Percentiles rank a stretch among this genome's conserved stretches.
Evolutionary conservation across 2,329 filamentous ascomycete genomes (phyloP).

Genomic region (Tolypocladium tropicale): DNA sequence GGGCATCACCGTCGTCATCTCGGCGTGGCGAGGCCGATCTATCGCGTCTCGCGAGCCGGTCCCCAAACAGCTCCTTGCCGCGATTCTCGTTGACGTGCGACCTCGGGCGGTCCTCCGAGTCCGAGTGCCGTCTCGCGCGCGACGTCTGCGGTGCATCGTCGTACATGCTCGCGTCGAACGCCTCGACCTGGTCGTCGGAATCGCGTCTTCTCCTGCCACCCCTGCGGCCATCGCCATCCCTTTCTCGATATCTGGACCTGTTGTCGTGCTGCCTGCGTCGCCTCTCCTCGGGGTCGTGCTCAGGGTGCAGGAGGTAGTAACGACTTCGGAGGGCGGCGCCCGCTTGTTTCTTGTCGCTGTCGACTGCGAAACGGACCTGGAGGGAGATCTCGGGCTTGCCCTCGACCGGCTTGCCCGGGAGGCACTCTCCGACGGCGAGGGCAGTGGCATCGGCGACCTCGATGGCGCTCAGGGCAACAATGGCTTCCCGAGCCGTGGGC

Average conservation of each 20-base stretch:
- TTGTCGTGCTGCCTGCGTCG: conserved; percentile 45
- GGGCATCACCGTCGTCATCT: conserved; percentile 29
- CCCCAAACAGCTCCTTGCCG: conserved; percentile 55
- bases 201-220: conserved; percentile 24
- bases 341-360: conserved; percentile 67
- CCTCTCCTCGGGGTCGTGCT: conserved; percentile 72
- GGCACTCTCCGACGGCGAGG: conserved; percentile 49
- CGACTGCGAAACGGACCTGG: conserved; percentile 62
- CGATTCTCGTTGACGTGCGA: conserved; percentile 29
- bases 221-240: conserved; percentile 27
- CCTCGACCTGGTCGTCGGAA: conserved; percentile 39
- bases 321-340: conserved; percentile 73
- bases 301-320: conserved; percentile 87
- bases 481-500: conserved; percentile 39
- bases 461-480: conserved; percentile 41
- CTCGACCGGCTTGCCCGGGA: conserved; percentile 60
- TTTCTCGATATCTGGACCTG: conserved; percentile 54
- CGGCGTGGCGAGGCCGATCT: conserved; percentile 43
- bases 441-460: conserved; percentile 43
- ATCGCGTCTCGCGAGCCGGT: conserved; percentile 23
- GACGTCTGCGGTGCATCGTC: conserved; percentile 49
- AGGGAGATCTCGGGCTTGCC: conserved; percentile 60
- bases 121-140: conserved; percentile 14
- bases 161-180: conserved; percentile 71
- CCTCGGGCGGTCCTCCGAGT: conserved; percentile 14